A percentile compares a stretch with the other conserved stretches of the same genome.
phyloP scores from a whole-genome alignment of 1,139 yeast genomes.

The Yamadazyma blattariae region DNA sequence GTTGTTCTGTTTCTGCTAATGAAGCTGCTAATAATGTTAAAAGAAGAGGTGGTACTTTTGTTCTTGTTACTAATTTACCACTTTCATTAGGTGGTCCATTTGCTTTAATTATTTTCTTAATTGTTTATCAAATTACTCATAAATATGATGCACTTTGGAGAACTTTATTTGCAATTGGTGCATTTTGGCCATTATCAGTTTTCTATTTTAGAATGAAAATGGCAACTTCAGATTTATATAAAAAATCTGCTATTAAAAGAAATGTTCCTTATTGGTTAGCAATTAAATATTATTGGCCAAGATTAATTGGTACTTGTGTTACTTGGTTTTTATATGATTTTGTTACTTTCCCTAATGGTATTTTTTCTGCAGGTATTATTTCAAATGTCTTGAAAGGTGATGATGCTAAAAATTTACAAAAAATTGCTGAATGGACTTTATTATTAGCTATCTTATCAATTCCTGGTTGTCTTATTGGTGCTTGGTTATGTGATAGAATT shows the following conservation, averaged over 20 bases:
- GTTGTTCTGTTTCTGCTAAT: constrained; percentile 65
- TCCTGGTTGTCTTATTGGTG: constrained; percentile 48
- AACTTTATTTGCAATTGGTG: constrained; percentile 71
- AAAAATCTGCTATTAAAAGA: constrained; percentile 42
- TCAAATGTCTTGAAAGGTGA: constrained; percentile 28
- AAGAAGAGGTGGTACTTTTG: constrained; percentile 62
- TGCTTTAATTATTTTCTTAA: constrained; percentile 63
- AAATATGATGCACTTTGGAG: constrained; percentile 64
- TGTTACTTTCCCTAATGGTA: constrained; percentile 52
- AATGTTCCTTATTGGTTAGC: constrained; percentile 46
- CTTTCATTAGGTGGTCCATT: constrained; percentile 76
- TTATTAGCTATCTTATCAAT: constrained; percentile 41
- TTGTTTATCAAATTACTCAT: constrained; percentile 59
- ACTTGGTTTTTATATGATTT: constrained; percentile 54
- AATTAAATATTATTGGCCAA: constrained; percentile 44
- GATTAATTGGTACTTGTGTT: constrained; percentile 42
- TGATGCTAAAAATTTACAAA: constrained; percentile 29
- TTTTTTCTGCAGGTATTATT: constrained; percentile 47
- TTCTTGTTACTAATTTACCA: constrained; percentile 69
- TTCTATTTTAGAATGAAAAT: constrained; percentile 69
- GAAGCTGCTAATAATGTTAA: constrained; percentile 68
- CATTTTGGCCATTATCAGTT: constrained; percentile 69
- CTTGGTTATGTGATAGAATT: constrained; percentile 36
- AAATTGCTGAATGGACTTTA: constrained; percentile 49
- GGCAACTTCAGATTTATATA: constrained; percentile 59